Evolutionary conservation across 371 early-diverging fungal genomes (phyloP), one percentile per base, ranked within the genome.

Genomic region (Mortierella sp.): DNA sequence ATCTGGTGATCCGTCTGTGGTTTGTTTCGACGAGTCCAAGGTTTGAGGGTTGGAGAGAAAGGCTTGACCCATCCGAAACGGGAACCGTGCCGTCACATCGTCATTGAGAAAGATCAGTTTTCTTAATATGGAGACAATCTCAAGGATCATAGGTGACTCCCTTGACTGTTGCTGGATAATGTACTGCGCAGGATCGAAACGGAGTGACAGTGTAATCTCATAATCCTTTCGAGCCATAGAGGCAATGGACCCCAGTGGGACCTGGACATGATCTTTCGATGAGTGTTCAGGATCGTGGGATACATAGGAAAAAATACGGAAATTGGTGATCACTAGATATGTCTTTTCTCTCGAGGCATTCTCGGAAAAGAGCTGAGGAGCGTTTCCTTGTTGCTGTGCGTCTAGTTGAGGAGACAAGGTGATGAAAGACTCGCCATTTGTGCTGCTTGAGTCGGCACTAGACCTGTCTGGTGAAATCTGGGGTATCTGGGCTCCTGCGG

Each of bases 111-210:
- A 70, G 0, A 74, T 58, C 1, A 66, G 19, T 12, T 63, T 56
- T 15, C 65, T 51, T 4, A 75, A 26, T 12, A 23, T 50, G 2
- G 65, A 57, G 45, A 75, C 18, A 14, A 71, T 57, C 25, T 75
- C 76, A 12, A 57, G 57, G 6, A 70, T 25, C 16, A 30, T 44
- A 0, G 68, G 64, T 11, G 76, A 62, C 1, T 70, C 70, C 1
- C 25, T 21, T 2, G 51, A 16, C 29, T 63, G 55, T 25, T 77
- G 72, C 28, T 62, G 21, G 23, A 76, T 61, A n/a, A 66, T 57
- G 23, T 56, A 76, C 25, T 68, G 72, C 0, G 61, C 50, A 7
- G 72, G 58, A 7, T 75, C 76, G 47, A 75, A 75, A 21, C 68
- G 71, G 52, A 68, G 52, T 0, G 64, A 29, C 4, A 77, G 47